phyloP scores from a whole-genome alignment of 306 rosid genomes.

The Malus asiatica region DNA sequence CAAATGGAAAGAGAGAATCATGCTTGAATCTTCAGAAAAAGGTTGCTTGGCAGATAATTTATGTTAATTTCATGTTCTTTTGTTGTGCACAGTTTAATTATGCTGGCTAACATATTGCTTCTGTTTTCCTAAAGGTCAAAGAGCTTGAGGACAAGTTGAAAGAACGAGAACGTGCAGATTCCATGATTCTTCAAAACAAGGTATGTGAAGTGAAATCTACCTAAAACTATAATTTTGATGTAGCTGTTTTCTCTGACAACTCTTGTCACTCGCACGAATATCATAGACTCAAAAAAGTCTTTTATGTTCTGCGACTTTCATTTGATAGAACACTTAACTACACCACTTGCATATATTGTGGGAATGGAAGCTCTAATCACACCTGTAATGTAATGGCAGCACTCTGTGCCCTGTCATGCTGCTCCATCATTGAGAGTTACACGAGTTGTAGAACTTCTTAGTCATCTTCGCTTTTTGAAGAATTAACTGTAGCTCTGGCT shows the following conservation, averaged over 20 bases:
- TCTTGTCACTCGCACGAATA: not conserved
- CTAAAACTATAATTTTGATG: not conserved
- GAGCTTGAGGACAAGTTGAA: constrained; percentile 16
- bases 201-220: constrained; percentile 1
- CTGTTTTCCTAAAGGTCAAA: constrained; percentile 7
- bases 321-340: not conserved
- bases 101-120: constrained; percentile 7
- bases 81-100: not conserved
- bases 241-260: not conserved
- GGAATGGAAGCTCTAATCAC: not conserved
- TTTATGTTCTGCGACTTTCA: not conserved
- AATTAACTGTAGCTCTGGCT: not conserved
- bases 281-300: not conserved
- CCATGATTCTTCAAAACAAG: constrained; percentile 18
- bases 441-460: not conserved
- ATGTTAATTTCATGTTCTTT: not conserved
- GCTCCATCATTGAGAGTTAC: not conserved
- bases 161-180: constrained; percentile 1
- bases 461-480: not conserved
- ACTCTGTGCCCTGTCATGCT: not conserved
- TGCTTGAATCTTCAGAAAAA: constrained; percentile 5
- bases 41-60: constrained; percentile 5
- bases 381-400: not conserved
- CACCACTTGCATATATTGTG: not conserved
- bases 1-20: constrained; percentile 8